Base-by-base conservation (phyloP, 495 filamentous ascomycete species). In the Lasiosphaeria miniovina region DNA sequence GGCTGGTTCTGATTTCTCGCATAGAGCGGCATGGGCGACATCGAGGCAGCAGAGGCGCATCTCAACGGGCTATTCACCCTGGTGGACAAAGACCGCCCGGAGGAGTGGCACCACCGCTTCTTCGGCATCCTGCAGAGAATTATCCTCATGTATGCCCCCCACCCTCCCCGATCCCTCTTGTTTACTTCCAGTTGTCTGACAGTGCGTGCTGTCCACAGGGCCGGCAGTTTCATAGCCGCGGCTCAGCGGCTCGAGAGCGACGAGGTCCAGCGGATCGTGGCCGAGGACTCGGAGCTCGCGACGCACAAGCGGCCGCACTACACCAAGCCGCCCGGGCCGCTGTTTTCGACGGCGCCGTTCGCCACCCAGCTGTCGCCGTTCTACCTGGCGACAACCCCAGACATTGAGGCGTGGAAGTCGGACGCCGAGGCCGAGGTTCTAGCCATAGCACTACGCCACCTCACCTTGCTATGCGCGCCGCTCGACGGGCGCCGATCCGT, bases 11-110 rank as follows among this genome's bases (percentile, higher is more conserved):
- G 10, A 11, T 15, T 15, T 24, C 24, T 24, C 24, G 24, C 24
- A 24, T 32, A 65, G 63, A 58, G 58, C 36, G 61, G 63, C 1
- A 65, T 68, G 59, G 66, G 66, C 6, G 56, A 68, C 43, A 32
- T 49, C 24, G 52, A 15, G 3, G 66, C 66, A 5, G 63, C 63
- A 31, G 63, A 68, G 36, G 58, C 63, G 0, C 63, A 66, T 40
- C 49, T 68, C 15, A 64, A 64, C 6, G 66, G 66, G n/a, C 49
- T 68, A 3, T 66, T 60, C 45, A 64, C 63, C 15, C 48, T 68
- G 6, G 40, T 68, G 15, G 51, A 66, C 51, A 63, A 61, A 50
- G 48, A 48, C 11, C 49, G 40, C 5, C 62, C 61, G 0, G 64
- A 67, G 12, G 52, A 61, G 17, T 66, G 60, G 64, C 57, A 63